Base-by-base conservation (phyloP, 768 basidiomycete genomes). In the Macrolepiota albuminosa region DNA sequence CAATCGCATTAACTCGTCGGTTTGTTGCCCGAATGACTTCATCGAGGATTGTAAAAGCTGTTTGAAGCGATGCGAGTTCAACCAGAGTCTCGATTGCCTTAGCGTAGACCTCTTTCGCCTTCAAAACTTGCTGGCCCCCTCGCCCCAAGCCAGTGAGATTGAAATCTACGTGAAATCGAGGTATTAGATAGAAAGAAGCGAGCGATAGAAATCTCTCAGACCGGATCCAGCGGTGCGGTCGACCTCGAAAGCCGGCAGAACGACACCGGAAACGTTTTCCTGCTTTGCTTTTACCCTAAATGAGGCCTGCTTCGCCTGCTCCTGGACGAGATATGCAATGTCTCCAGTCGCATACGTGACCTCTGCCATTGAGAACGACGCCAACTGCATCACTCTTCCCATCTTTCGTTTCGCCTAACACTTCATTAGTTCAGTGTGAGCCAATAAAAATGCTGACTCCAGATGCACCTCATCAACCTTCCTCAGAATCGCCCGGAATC, bases 1-100 rank as follows among this genome's bases (percentile, higher is more conserved):
- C 97, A 64, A 99, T 96, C 3, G 97, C 97, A 69, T 99, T 99
- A 43, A 99, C 97, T 63, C 97, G 87, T 54, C 97, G 91, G 73
- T 98, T 99, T 40, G 97, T 98, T n/a, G 95, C 94, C 50, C 93
- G 91, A 69, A 99, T 99, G 61, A 98, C 97, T 75, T 98, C 97
- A 74, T 99, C 97, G 40, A 99, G 84, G 65, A 98, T 98, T 59
- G 89, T 96, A 77, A 99, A 99, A 5, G 97, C 97, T 0, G 97
- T 98, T 76, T 98, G 91, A 45, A 99, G 78, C 13, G 94, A 96
- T 1, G 97, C 97, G 39, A 99, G 84, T 73, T 99, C 96, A 42
- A 99, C 96, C 31, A 99, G 81, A 3, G 95, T 97, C 73, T 96
- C 95, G 29, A 98, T 86, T 1, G 97, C 97, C 70, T 98, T 98